phyloP scores from a whole-genome alignment of 2,329 filamentous ascomycete genomes.

The Pseudocercospora fijiensis region DNA sequence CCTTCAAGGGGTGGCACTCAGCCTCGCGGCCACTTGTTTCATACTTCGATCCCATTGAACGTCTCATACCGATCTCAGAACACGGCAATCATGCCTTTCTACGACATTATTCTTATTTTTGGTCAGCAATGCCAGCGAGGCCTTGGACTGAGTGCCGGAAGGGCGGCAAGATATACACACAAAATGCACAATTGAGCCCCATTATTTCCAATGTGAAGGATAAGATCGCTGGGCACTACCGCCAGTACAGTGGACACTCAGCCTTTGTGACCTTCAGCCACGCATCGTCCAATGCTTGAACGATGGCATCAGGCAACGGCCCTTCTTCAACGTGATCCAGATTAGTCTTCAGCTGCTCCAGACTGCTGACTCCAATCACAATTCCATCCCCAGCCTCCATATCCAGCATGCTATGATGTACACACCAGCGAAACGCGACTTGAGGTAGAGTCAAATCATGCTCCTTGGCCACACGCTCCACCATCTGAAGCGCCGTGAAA shows the following conservation, averaged over 20 bases:
- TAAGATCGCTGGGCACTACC: background rate
- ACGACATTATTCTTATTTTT: background rate
- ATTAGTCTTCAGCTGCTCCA: conserved; percentile 55
- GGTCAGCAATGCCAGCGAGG: background rate
- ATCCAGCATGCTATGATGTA: conserved; percentile 65
- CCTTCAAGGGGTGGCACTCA: background rate
- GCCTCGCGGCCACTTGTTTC: background rate
- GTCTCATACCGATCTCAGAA: background rate
- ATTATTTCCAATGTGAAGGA: background rate
- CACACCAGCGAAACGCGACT: conserved; percentile 67
- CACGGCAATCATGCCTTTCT: too few relatives aligned
- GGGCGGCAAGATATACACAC: background rate
- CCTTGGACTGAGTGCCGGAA: background rate
- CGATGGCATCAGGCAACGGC: conserved; percentile 70
- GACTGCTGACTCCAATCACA: conserved; percentile 57
- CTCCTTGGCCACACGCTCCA: conserved; percentile 41
- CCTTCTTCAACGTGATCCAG: conserved; percentile 60
- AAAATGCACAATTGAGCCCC: background rate
- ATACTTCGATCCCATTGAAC: background rate
- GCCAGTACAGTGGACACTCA: conserved; percentile 5
- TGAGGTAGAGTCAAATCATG: conserved; percentile 61
- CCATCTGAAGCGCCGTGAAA: conserved; percentile 46
- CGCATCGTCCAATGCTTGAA: conserved; percentile 69
- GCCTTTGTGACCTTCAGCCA: conserved; percentile 64
- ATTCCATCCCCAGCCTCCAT: conserved; percentile 47